Base-by-base conservation (phyloP, 345 rosid species). In the Eucalyptus grandis region DNA sequence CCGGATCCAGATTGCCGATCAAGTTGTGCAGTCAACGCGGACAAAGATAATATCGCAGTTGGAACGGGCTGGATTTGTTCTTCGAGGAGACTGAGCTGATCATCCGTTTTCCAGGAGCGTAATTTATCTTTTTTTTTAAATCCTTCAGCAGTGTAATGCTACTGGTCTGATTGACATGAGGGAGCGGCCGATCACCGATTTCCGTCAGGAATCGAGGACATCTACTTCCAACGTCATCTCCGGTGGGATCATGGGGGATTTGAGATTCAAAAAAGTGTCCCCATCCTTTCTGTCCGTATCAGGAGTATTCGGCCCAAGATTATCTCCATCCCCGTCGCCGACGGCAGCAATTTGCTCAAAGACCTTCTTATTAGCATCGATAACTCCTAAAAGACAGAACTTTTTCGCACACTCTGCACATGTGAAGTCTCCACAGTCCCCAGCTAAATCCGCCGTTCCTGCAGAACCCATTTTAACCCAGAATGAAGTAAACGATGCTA, bases 291-390 rank as follows among this genome's bases (percentile, higher is more conserved):
- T 91, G 65, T 56, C 87, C 3, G 89, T 49, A 82, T 91, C 93
- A 40, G 95, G 95, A 85, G 96, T 94, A 15, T 86, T 86, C 27
- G 97, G 95, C n/a, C 87, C 92, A 8, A 91, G 90, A 87, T 90
- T 31, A 17, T 34, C 81, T 8, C 44, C 24, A 69, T 69, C 44
- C 37, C 19, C 44, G 4, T 69, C 13, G 44, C 44, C 81, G 7
- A 69, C 21, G 44, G 26, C 44, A 17, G 81, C 24, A 17, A 69
- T 69, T 69, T 34, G 81, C 44, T 34, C 81, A 43, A 17, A 69
- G 44, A 69, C 44, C 81, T 17, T 40, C 43, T 69, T 16, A 34
- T 69, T 34, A 69, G 81, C 81, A 69, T 69, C 81, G 44, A 17
- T 34, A 69, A 69, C 81, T 69, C 44, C 37, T 69, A 34, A 34